Evolutionary conservation across 2,329 filamentous ascomycete genomes (phyloP).

Genomic region (Hirsutella rhossiliensis): DNA sequence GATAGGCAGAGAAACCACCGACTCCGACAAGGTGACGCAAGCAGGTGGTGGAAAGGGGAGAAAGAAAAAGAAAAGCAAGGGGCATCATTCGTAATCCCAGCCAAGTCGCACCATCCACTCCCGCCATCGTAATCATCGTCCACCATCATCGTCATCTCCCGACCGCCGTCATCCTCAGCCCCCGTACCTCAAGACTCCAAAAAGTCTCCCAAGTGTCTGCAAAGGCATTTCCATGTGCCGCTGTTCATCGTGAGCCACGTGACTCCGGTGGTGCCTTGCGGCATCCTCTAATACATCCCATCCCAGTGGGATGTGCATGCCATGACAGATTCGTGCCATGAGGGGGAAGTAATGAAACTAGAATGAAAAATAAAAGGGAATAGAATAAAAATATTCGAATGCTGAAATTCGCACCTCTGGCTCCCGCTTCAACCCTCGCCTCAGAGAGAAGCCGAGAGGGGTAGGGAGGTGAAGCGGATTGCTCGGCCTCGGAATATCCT

Average conservation of each 20-base stretch:
- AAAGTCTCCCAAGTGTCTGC: not conserved
- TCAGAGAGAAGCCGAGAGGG: not conserved
- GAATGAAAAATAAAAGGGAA: not conserved
- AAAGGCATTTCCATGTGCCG: constrained; percentile 3
- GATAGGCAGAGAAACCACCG: too few relatives aligned
- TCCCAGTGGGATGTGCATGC: not conserved
- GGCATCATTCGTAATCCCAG: constrained; percentile 1
- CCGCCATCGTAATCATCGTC: not conserved
- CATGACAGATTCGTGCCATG: not conserved
- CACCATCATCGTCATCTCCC: not conserved
- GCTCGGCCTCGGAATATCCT: not conserved
- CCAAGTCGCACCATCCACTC: not conserved
- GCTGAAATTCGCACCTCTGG: not conserved
- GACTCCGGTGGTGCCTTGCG: not conserved
- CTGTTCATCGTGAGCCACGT: constrained; percentile 1
- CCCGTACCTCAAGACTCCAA: too few relatives aligned
- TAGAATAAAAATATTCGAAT: not conserved
- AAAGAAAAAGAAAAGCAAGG: not conserved
- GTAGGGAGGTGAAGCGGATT: not conserved
- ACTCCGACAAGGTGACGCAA: not conserved
- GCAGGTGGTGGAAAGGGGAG: not conserved
- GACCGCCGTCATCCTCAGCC: not conserved
- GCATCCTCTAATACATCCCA: not conserved
- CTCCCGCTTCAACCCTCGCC: not conserved
- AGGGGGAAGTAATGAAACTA: not conserved